Evolutionary conservation across 805 yeast species (phyloP), one percentile per base, ranked within the genome.

Genomic region (Naumovozyma castellii): DNA sequence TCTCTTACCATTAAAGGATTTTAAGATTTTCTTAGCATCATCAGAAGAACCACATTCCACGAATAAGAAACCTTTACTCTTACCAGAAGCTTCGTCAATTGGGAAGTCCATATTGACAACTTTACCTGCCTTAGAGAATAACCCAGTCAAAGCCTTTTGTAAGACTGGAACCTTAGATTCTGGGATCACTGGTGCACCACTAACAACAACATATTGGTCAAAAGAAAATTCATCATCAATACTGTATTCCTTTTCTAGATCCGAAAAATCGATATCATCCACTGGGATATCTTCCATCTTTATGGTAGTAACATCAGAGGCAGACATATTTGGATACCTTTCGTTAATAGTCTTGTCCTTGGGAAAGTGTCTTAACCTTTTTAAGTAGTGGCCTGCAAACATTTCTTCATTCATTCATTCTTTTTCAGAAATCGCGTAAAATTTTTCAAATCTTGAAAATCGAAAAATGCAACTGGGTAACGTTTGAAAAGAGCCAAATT

Each of bases 171-270:
- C 84, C 66, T 92, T 92, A 39, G 85, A 62, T 59, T 81, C 94
- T 43, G 97, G 95, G 18, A 95, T 95, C 45, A 86, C 71, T 50
- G 99, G 99, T 9, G 95, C 88, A 36, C 98, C 98, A 60, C 87
- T 97, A 38, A 86, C 82, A 22, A 90, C 84, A 42, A 90, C 77
- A 57, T 76, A 87, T 54, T 75, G 75, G 55, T 84, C 95, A 42
- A 84, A 71, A 37, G 78, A 75, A 42, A 71, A 66, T 38, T 75
- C 76, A 39, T 73, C 76, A 41, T 75, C 73, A 37, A 82, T 78
- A 18, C 74, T 63, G 62, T 73, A 86, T 64, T 84, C 70, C 42
- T 72, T 78, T 62, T 90, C 97, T 56, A 90, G 71, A 61, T 88
- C 97, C 45, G 85, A 67, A 66, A 84, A 87, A 60, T 82, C 90